phyloP scores from a whole-genome alignment of 169 alveolate species.

The Plasmodium billcollinsi region DNA sequence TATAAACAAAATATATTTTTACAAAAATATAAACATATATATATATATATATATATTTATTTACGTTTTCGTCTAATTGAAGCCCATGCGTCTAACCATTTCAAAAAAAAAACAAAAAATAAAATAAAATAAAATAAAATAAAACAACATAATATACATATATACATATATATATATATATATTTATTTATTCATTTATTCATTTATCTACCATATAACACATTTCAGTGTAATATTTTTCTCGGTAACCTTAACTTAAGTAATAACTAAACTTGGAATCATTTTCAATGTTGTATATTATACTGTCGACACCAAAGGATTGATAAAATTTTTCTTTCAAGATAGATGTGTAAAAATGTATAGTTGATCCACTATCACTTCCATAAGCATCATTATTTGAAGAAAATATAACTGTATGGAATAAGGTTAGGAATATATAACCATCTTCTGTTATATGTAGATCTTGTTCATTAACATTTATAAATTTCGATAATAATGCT shows the following conservation, averaged over 20 bases:
- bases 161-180: neutral
- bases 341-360: constrained; percentile 41
- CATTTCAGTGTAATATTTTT: neutral
- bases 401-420: constrained; percentile 41
- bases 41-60: no score
- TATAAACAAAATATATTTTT: no score
- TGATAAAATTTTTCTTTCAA: constrained; percentile 50
- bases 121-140: neutral
- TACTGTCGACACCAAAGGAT: constrained; percentile 27
- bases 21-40: no score
- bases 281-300: constrained; percentile 23
- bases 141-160: neutral
- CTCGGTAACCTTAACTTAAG: neutral
- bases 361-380: constrained; percentile 29
- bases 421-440: constrained; percentile 24
- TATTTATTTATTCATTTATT: neutral
- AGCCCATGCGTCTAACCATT: no score
- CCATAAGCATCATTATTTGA: constrained; percentile 63
- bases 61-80: no score
- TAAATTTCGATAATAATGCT: constrained; percentile 5
- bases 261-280: constrained; percentile 35
- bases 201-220: neutral
- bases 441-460: constrained; percentile 52
- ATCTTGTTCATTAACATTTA: constrained; percentile 16
- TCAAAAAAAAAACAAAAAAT: no score